Conservation (phyloP, 352 stramenopile species). For the Phytophthora citricola region DNA sequence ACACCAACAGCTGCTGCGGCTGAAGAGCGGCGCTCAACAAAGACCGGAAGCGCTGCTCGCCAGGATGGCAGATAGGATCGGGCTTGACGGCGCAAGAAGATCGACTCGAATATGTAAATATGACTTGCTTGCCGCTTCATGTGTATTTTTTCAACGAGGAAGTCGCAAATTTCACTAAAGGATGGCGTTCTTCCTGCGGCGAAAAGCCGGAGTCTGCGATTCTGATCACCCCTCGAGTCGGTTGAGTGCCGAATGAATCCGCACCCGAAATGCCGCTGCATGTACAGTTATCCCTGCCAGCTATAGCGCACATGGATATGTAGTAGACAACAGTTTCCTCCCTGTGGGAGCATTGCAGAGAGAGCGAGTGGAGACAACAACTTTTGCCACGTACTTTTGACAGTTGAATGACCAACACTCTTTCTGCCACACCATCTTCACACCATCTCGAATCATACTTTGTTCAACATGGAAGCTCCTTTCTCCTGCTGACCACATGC, state of each 20-base stretch:
- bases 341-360: slow-evolving; percentile 15
- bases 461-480: slow-evolving; percentile 11
- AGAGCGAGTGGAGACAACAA: slow-evolving; percentile 2
- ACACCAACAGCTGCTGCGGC: slow-evolving; percentile 19
- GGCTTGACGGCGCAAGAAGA: not conserved
- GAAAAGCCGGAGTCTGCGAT: slow-evolving; percentile 25
- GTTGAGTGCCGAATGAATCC: not conserved
- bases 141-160: slow-evolving; percentile 7
- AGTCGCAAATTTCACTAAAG: slow-evolving; percentile 13
- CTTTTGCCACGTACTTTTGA: slow-evolving; percentile 12
- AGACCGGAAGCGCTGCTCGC: slow-evolving; percentile 23
- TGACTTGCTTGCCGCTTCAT: not conserved
- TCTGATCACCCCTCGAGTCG: slow-evolving; percentile 21
- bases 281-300: too few species aligned
- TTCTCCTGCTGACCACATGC: slow-evolving; percentile 37
- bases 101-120: too few species aligned
- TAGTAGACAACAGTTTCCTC: too few species aligned
- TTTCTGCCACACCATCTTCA: slow-evolving; percentile 12
- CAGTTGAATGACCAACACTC: slow-evolving; percentile 10
- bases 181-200: slow-evolving; percentile 5
- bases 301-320: too few species aligned
- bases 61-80: slow-evolving; percentile 34
- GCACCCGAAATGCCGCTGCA: not conserved
- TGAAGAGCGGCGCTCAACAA: slow-evolving; percentile 22
- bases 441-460: slow-evolving; percentile 18